Percentiles rank a stretch among this genome's conserved stretches.
Evolutionary conservation across 2,329 filamentous ascomycete species (phyloP).

Genomic region (Penicillium freii): DNA sequence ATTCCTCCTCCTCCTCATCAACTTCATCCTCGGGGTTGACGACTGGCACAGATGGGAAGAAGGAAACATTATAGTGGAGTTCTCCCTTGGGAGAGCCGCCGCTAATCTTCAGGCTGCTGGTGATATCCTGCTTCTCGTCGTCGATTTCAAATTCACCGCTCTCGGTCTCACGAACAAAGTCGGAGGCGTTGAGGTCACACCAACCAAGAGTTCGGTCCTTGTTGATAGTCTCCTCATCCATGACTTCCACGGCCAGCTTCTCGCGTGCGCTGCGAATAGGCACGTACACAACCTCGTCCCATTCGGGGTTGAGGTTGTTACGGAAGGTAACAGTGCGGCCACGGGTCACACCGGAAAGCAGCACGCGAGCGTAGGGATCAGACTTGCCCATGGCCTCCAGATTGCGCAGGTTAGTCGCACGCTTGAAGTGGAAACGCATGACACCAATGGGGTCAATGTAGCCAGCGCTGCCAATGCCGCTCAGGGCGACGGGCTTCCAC

Average conservation of each 20-base stretch:
- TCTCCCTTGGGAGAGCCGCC: constrained; percentile 74
- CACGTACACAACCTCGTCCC: constrained; percentile 93
- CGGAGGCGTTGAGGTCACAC: constrained; percentile 71
- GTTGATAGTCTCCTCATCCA: constrained; percentile 91
- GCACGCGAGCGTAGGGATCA: constrained; percentile 85
- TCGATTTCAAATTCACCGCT: constrained; percentile 77
- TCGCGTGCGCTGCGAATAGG: constrained; percentile 84
- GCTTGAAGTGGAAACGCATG: constrained; percentile 88
- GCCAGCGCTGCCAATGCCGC: constrained; percentile 75
- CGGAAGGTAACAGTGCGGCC: constrained; percentile 91
- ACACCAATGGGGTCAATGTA: constrained; percentile 94
- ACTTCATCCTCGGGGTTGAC: constrained; percentile 75
- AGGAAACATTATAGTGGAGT: constrained; percentile 78
- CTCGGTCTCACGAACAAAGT: constrained; percentile 76
- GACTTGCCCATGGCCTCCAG: constrained; percentile 95
- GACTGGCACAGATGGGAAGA: constrained; percentile 85
- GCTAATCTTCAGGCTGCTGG: constrained; percentile 69
- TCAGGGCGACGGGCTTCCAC: constrained; percentile 91
- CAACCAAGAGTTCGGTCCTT: constrained; percentile 86
- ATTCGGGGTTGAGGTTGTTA: constrained; percentile 92
- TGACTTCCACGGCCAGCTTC: constrained; percentile 83
- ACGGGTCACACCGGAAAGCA: constrained; percentile 87
- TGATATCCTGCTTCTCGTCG: constrained; percentile 67
- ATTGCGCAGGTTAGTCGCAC: constrained; percentile 79
- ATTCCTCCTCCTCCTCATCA: constrained; percentile 50